Percentiles rank a stretch among this genome's conserved stretches.
Conservation (phyloP, 805 yeast genomes). For the Lachancea thermotolerans region DNA sequence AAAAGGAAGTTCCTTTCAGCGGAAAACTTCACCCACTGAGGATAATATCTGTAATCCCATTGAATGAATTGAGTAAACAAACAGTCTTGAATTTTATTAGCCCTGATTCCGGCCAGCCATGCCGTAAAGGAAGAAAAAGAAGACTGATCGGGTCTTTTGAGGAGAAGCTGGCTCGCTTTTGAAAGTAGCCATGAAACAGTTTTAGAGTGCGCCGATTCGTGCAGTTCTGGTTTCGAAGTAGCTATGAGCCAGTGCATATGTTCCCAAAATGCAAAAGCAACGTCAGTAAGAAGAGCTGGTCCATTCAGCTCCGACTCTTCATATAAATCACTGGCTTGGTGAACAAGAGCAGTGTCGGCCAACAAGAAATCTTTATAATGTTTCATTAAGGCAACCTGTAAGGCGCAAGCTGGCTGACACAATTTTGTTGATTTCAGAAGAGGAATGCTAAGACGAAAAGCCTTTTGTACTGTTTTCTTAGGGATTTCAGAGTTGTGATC, state of each 20-base stretch:
- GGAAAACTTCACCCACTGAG: constrained; percentile 9
- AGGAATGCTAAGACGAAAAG: constrained; percentile 32
- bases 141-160: constrained; percentile 10
- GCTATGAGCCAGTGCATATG: constrained; percentile 34
- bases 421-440: constrained; percentile 22
- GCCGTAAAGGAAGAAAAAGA: constrained; percentile 32
- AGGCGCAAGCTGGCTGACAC: constrained; percentile 22
- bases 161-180: constrained; percentile 36
- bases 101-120: constrained; percentile 36
- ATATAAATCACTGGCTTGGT: constrained; percentile 42
- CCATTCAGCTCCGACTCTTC: constrained; percentile 58
- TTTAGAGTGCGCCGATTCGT: constrained; percentile 27
- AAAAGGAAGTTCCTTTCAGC: constrained; percentile 16
- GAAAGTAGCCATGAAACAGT: constrained; percentile 46
- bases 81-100: background rate
- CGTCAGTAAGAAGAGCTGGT: constrained; percentile 42
- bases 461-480: constrained; percentile 5
- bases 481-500: constrained; percentile 1
- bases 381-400: constrained; percentile 17
- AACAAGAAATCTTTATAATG: constrained; percentile 13
- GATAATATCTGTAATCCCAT: background rate
- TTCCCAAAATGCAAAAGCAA: constrained; percentile 51
- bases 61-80: background rate
- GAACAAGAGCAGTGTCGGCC: constrained; percentile 37
- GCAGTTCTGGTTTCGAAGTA: constrained; percentile 27